Evolutionary conservation across 495 filamentous ascomycete genomes (phyloP).

Genomic region (Stereocaulon alpinum): DNA sequence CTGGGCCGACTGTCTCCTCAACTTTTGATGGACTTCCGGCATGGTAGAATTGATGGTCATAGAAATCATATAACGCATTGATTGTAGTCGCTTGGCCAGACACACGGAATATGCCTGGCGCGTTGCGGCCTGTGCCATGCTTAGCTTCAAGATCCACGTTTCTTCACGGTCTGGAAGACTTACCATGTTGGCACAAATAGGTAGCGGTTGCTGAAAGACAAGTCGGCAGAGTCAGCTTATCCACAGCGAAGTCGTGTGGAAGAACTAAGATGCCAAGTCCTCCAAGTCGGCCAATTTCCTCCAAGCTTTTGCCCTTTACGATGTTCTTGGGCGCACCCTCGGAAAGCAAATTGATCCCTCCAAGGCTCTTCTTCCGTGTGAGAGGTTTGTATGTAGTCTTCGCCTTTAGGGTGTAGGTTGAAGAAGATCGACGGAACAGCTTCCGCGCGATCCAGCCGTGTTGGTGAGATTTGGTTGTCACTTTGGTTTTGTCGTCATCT

Average conservation of each 20-base stretch:
- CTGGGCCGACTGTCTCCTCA: conserved; percentile 21
- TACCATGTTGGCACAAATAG: conserved; percentile 58
- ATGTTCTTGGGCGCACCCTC: conserved; percentile 34
- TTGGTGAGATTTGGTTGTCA: conserved; percentile 8
- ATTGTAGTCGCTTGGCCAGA: conserved; percentile 46
- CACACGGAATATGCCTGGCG: conserved; percentile 54
- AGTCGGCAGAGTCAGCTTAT: conserved; percentile 55
- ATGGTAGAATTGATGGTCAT: conserved; percentile 39
- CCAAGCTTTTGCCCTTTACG: conserved; percentile 51
- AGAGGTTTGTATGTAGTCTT: conserved; percentile 21
- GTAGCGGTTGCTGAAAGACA: conserved; percentile 63
- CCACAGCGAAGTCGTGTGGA: conserved; percentile 54
- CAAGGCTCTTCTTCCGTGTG: conserved; percentile 19
- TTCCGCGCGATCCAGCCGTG: conserved; percentile 28
- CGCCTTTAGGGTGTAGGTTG: conserved; percentile 22
- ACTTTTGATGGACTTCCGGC: conserved; percentile 22
- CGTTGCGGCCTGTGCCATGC: conserved; percentile 29
- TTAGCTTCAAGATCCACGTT: neutral
- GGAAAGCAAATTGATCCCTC: conserved; percentile 27
- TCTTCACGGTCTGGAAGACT: conserved; percentile 16
- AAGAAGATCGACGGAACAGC: conserved; percentile 25
- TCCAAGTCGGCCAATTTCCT: conserved; percentile 59
- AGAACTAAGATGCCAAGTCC: conserved; percentile 59
- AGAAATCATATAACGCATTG: conserved; percentile 52
- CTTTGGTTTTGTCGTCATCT: conserved; percentile 8